A percentile compares a stretch with the other conserved stretches of the same genome.
phyloP scores from a whole-genome alignment of 1,284 basidiomycete species.

The Ustilago trichophora region DNA sequence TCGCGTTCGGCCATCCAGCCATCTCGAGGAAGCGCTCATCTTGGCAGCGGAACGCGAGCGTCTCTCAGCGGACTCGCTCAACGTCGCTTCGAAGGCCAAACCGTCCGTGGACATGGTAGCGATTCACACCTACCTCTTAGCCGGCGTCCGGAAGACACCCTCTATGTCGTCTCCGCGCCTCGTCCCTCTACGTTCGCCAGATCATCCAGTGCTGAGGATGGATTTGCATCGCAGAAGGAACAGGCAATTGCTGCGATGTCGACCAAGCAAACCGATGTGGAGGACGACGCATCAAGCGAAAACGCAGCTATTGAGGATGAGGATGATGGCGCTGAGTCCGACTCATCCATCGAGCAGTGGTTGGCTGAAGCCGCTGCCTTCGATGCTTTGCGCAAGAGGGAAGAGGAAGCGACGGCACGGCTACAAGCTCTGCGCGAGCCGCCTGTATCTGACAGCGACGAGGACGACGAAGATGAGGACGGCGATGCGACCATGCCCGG shows the following conservation, averaged over 20 bases:
- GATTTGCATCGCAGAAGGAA: background rate
- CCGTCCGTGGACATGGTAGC: slow-evolving; percentile 18
- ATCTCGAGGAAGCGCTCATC: background rate
- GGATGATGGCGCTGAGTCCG: slow-evolving; percentile 34
- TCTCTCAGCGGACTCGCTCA: background rate
- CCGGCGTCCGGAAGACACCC: slow-evolving; percentile 41
- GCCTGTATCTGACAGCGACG: slow-evolving; percentile 21
- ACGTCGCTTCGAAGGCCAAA: slow-evolving; percentile 9
- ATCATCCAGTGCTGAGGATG: slow-evolving; percentile 19
- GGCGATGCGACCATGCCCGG: slow-evolving; percentile 29
- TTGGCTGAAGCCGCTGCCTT: slow-evolving; percentile 44
- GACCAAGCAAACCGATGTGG: background rate
- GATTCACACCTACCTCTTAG: slow-evolving; percentile 28
- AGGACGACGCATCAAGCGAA: slow-evolving; percentile 1
- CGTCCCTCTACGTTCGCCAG: slow-evolving; percentile 7
- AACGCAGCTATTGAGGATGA: slow-evolving; percentile 9
- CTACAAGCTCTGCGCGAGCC: slow-evolving; percentile 24
- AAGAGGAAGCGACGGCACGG: slow-evolving; percentile 36
- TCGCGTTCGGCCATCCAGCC: background rate
- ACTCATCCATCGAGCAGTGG: slow-evolving; percentile 50
- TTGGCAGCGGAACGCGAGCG: background rate
- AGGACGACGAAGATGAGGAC: slow-evolving; percentile 20
- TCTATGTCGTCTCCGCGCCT: slow-evolving; percentile 39
- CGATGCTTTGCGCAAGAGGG: slow-evolving; percentile 40
- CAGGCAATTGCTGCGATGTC: too few relatives aligned